Conservation (phyloP, 1,139 yeast species). For the Wickerhamiella pararugosa region DNA sequence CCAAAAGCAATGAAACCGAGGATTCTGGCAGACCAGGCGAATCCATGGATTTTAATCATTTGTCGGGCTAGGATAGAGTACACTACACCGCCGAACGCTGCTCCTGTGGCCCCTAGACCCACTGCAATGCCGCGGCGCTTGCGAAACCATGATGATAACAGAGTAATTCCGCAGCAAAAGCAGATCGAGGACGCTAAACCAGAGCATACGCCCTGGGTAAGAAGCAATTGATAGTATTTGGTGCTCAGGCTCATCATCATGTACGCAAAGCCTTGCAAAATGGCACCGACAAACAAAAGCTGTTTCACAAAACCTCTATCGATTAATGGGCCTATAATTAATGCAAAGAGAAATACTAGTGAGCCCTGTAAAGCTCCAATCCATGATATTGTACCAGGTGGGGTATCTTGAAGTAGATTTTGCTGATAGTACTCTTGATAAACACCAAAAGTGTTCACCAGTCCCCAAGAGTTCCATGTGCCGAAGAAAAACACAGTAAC, state of each 20-base stretch:
- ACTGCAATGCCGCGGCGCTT: constrained; percentile 40
- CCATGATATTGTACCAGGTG: constrained; percentile 43
- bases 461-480: constrained; percentile 26
- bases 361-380: constrained; percentile 41
- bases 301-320: constrained; percentile 29
- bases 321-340: constrained; percentile 47
- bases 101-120: constrained; percentile 45
- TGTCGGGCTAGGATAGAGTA: constrained; percentile 33
- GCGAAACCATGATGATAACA: constrained; percentile 37
- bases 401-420: constrained; percentile 30
- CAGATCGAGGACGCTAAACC: constrained; percentile 34
- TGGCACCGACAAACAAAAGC: constrained; percentile 32
- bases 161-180: constrained; percentile 28
- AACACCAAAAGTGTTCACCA: constrained; percentile 46
- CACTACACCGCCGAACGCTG: constrained; percentile 48
- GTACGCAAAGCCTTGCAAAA: constrained; percentile 34
- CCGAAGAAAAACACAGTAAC: constrained; percentile 6
- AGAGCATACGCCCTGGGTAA: constrained; percentile 39
- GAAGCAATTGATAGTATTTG: constrained; percentile 38
- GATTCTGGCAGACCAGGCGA: constrained; percentile 37
- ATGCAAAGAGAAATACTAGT: constrained; percentile 40
- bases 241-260: constrained; percentile 38
- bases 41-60: constrained; percentile 30
- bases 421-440: constrained; percentile 41
- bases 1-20: constrained; percentile 29